Evolutionary conservation across 108 stramenopile genomes (phyloP).

Genomic region (Nitzschia sp.): DNA sequence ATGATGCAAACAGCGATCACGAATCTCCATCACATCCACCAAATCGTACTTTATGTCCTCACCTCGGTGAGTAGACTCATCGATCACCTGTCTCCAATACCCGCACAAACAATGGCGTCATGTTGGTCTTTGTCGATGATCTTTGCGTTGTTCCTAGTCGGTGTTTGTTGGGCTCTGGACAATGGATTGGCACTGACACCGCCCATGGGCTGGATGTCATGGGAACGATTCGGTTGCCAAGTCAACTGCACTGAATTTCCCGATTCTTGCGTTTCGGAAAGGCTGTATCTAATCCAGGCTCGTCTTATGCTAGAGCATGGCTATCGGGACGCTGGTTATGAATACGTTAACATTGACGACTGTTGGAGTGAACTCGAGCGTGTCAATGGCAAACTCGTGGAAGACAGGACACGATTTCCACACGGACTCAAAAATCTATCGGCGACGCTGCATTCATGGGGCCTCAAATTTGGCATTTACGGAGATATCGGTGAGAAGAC

Average conservation of each 20-base stretch:
- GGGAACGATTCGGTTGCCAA: constrained; percentile 43
- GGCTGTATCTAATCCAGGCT: constrained; percentile 8
- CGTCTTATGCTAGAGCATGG: constrained; percentile 16
- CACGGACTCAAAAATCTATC: constrained; percentile 43
- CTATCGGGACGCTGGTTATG: constrained; percentile 45
- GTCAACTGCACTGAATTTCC: constrained; percentile 13
- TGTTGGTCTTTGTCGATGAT: no score
- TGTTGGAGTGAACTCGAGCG: constrained; percentile 44
- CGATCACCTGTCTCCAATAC: no score
- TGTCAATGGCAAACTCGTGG: constrained; percentile 28
- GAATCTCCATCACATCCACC: no score
- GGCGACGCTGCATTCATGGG: constrained; percentile 40
- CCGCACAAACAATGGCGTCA: no score
- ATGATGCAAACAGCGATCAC: no score
- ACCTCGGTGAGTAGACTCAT: no score
- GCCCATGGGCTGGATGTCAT: constrained; percentile 45
- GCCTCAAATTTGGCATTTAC: constrained; percentile 61
- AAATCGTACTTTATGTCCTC: no score
- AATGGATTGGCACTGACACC: constrained; percentile 44
- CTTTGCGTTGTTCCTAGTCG: no score
- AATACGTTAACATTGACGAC: constrained; percentile 59
- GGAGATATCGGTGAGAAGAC: constrained; percentile 43
- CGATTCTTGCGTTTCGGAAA: constrained; percentile 29
- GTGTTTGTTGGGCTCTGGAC: constrained; percentile 16
- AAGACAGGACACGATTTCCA: constrained; percentile 47